These are phyloP conservation scores for Boletus eberwhitei DNA, from an alignment of 768 basidiomycete genomes.

Conservation along the genomic window DNA sequence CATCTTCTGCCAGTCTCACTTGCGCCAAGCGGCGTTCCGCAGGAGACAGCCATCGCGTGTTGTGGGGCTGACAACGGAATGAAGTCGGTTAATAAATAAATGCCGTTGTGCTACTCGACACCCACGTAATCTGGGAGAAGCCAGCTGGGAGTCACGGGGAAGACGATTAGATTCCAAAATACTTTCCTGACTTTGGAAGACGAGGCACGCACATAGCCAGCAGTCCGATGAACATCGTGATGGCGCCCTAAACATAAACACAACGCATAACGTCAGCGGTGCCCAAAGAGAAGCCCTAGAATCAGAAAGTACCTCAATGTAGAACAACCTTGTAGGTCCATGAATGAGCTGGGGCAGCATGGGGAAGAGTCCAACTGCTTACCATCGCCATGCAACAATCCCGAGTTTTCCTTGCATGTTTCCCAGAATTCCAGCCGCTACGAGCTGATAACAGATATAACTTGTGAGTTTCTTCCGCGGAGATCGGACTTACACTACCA, in stretches of 20 bases:
- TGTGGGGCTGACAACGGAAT: constrained; percentile 43
- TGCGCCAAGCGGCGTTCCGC: constrained; percentile 57
- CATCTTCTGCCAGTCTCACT: constrained; percentile 65
- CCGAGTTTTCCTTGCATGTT: constrained; percentile 67
- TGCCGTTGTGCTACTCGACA: background rate
- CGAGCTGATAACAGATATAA: constrained; percentile 38
- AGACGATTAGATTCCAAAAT: background rate
- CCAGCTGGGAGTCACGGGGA: constrained; percentile 39
- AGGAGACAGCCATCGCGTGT: constrained; percentile 56
- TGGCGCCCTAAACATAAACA: constrained; percentile 44
- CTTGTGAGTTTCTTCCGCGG: background rate
- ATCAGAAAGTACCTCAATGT: constrained; percentile 48
- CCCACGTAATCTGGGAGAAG: constrained; percentile 57
- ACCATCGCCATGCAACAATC: constrained; percentile 72
- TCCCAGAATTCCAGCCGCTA: constrained; percentile 72
- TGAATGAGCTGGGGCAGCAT: background rate
- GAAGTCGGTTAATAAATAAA: background rate
- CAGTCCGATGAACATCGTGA: constrained; percentile 60
- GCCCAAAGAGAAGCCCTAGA: background rate
- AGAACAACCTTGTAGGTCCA: constrained; percentile 53
- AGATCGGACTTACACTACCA: constrained; percentile 46
- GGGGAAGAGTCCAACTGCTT: constrained; percentile 9
- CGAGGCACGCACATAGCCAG: constrained; percentile 41
- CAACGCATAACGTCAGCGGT: background rate
- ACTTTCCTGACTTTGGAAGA: background rate